A percentile compares a stretch with the other conserved stretches of the same genome.
phyloP scores from a whole-genome alignment of 257 asterid genomes.

The Nicotiana sylvestris region DNA sequence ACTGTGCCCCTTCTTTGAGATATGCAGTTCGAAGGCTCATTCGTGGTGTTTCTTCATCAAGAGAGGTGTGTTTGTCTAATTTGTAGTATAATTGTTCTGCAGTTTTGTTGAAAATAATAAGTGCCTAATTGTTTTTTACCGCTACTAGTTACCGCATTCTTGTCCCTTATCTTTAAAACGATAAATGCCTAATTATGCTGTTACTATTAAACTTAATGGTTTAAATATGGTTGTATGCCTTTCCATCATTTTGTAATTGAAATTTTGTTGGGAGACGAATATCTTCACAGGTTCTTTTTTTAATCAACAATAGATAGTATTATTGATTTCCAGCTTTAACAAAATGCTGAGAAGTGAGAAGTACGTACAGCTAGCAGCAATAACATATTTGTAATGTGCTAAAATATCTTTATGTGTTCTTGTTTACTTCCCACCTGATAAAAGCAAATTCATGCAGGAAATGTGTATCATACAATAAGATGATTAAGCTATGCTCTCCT shows the following conservation, averaged over 20 bases:
- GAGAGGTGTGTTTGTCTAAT: constrained; percentile 53
- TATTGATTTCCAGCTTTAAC: no score
- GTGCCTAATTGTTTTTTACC: not conserved
- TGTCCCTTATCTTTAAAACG: not conserved
- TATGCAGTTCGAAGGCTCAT: constrained; percentile 94
- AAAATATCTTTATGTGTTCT: not conserved
- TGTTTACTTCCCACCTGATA: not conserved
- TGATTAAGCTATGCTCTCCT: not conserved
- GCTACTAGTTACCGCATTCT: no score
- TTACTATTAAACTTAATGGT: not conserved
- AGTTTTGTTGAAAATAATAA: not conserved
- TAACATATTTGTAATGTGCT: no score
- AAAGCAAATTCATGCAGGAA: not conserved
- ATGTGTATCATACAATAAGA: not conserved
- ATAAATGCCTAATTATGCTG: not conserved
- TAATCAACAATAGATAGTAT: no score
- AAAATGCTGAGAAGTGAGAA: no score
- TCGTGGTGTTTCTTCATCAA: constrained; percentile 92
- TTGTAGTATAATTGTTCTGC: not conserved
- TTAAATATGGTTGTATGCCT: not conserved
- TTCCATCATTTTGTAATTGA: not conserved
- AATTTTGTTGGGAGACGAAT: not conserved
- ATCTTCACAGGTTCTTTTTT: not conserved
- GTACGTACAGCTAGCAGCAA: no score
- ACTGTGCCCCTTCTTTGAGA: constrained; percentile 90